These are phyloP conservation scores for Penicillium maclennaniae DNA, from an alignment of 495 filamentous ascomycete genomes.

Conservation along the genomic window DNA sequence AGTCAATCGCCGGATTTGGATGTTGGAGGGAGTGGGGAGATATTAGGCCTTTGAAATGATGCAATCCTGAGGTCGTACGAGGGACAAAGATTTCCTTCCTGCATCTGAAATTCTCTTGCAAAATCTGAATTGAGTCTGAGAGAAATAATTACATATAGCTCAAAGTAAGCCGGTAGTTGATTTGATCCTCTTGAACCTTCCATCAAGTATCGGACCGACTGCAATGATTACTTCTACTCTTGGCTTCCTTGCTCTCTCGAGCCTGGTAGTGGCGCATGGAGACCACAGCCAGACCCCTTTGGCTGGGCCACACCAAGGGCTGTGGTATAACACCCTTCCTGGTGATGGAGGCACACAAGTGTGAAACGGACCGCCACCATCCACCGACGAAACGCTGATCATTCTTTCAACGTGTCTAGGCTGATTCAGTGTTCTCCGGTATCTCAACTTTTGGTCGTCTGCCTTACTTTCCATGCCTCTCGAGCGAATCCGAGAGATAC, in stretches of 20 bases:
- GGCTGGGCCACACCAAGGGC: conserved; percentile 51
- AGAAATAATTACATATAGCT: background rate
- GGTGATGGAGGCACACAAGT: conserved; percentile 69
- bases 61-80: background rate
- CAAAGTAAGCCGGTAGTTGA: background rate
- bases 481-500: conserved; percentile 64
- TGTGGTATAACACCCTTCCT: conserved; percentile 64
- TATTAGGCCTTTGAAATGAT: background rate
- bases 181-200: background rate
- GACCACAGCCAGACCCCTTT: conserved; percentile 52
- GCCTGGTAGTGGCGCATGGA: conserved; percentile 47
- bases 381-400: background rate
- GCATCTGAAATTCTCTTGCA: background rate
- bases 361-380: background rate
- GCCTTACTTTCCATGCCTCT: conserved; percentile 72
- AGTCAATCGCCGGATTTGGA: background rate
- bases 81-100: background rate
- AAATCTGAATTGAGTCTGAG: background rate
- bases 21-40: background rate
- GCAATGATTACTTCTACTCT: conserved; percentile 19
- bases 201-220: background rate
- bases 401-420: conserved; percentile 34
- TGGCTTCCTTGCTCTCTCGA: conserved; percentile 28
- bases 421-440: conserved; percentile 68
- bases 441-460: conserved; percentile 76